Conservation (phyloP, 768 basidiomycete species). For the Leccinum aurantiacum region DNA sequence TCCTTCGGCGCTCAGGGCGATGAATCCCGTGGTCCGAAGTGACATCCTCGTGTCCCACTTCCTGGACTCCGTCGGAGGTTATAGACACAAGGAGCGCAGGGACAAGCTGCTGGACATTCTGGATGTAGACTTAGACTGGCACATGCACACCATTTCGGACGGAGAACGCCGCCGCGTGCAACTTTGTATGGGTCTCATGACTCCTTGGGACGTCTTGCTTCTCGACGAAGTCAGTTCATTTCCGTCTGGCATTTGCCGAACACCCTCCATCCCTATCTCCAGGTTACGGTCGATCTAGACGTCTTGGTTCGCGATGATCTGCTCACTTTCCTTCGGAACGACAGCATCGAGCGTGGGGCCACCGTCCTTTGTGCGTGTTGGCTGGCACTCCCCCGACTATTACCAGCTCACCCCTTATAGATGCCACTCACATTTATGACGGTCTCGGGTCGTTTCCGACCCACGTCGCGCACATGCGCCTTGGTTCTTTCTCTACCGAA, state of each 20-base stretch:
- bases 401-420: slow-evolving; percentile 38
- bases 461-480: slow-evolving; percentile 87
- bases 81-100: slow-evolving; percentile 85
- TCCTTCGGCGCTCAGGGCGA: slow-evolving; percentile 60
- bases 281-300: slow-evolving; percentile 97
- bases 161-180: slow-evolving; percentile 93
- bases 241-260: background rate
- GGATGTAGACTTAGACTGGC: slow-evolving; percentile 95
- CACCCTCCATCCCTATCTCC: slow-evolving; percentile 2
- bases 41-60: slow-evolving; percentile 94
- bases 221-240: slow-evolving; percentile 76
- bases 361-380: slow-evolving; percentile 77
- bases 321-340: slow-evolving; percentile 81
- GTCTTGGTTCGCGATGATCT: slow-evolving; percentile 91
- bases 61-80: slow-evolving; percentile 96
- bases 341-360: slow-evolving; percentile 75
- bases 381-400: background rate
- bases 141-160: slow-evolving; percentile 94
- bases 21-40: slow-evolving; percentile 93
- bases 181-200: slow-evolving; percentile 95
- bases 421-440: slow-evolving; percentile 98
- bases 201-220: slow-evolving; percentile 87
- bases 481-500: slow-evolving; percentile 68
- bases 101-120: slow-evolving; percentile 86
- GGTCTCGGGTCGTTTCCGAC: slow-evolving; percentile 91